Percentiles rank a stretch among this genome's conserved stretches.
Conservation (phyloP, 2,329 filamentous ascomycete genomes). For the Erysiphe neolycopersici region DNA sequence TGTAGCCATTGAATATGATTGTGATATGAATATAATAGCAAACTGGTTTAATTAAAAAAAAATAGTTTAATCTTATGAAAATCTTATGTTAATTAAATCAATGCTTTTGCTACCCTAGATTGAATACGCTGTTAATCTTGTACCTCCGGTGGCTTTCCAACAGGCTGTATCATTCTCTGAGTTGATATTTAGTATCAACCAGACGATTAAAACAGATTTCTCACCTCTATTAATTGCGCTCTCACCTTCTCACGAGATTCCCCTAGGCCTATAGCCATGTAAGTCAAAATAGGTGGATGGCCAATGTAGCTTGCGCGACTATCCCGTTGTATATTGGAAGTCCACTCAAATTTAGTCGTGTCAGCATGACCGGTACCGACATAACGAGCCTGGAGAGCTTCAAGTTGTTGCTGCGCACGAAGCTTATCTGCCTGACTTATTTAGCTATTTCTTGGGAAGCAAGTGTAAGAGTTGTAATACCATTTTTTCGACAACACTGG, state of each 20-base stretch:
- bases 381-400: conserved; percentile 86
- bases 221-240: conserved; percentile 49
- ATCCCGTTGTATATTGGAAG: conserved; percentile 83
- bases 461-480: too few relatives aligned
- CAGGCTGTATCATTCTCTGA: conserved; percentile 42
- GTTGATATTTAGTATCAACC: too few relatives aligned
- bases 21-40: too few relatives aligned
- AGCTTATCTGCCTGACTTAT: conserved; percentile 66
- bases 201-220: conserved; percentile 5
- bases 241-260: conserved; percentile 59
- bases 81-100: too few relatives aligned
- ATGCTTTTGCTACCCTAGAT: too few relatives aligned
- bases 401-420: conserved; percentile 89
- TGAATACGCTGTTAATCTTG: conserved; percentile 13
- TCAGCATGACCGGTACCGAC: conserved; percentile 90
- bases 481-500: too few relatives aligned
- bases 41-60: too few relatives aligned
- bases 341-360: conserved; percentile 94
- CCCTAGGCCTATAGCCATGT: conserved; percentile 73
- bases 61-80: too few relatives aligned
- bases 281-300: conserved; percentile 65
- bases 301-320: conserved; percentile 73
- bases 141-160: conserved; percentile 37
- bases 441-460: neutral
- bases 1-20: too few relatives aligned